Conservation (phyloP, 163 green algal species). For the Chloromonas sp. region DNA sequence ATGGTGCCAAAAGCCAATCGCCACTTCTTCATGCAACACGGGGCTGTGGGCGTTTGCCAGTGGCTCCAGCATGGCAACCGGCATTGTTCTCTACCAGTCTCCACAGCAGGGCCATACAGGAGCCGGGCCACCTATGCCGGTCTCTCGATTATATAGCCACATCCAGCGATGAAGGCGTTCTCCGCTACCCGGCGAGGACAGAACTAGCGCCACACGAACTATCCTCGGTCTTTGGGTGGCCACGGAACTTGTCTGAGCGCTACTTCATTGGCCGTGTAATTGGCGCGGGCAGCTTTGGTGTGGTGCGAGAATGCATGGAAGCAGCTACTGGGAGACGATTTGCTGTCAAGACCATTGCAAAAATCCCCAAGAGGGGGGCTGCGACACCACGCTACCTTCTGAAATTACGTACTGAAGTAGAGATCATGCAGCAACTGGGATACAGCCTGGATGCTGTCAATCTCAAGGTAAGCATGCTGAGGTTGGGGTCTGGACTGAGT, state of each 20-base stretch:
- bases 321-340: constrained; percentile 42
- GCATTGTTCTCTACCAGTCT: no score
- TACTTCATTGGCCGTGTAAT: constrained; percentile 22
- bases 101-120: no score
- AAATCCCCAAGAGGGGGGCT: constrained; percentile 70
- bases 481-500: no score
- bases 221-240: neutral
- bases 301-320: constrained; percentile 73
- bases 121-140: no score
- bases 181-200: no score
- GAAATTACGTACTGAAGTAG: constrained; percentile 90
- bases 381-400: constrained; percentile 76
- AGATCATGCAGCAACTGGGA: constrained; percentile 88
- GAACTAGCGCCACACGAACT: no score
- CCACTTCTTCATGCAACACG: no score
- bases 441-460: constrained; percentile 80
- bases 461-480: constrained; percentile 46
- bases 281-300: constrained; percentile 81
- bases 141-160: no score
- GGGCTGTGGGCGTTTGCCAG: no score
- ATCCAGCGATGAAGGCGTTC: no score
- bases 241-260: neutral
- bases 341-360: constrained; percentile 60
- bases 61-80: no score
- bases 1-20: no score